Conservation (phyloP, 257 asterid genomes). For the Lycium ferocissimum region DNA sequence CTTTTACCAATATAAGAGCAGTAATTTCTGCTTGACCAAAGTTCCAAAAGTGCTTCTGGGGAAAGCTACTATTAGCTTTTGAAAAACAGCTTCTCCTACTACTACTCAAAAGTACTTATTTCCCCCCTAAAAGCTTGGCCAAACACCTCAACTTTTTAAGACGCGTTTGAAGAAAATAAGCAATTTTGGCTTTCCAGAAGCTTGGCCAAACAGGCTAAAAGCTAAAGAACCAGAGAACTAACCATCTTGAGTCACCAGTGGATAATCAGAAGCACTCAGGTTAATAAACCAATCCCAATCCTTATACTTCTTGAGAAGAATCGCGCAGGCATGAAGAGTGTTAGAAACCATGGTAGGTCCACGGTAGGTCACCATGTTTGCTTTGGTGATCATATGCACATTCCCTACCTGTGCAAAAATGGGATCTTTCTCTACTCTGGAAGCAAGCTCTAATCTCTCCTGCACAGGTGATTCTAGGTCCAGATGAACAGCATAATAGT, state of each 20-base stretch:
- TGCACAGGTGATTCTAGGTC: slow-evolving; percentile 80
- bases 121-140: too few relatives aligned
- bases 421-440: slow-evolving; percentile 62
- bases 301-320: slow-evolving; percentile 70
- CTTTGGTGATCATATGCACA: slow-evolving; percentile 70
- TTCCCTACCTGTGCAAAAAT: slow-evolving; percentile 66
- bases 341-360: slow-evolving; percentile 98
- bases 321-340: slow-evolving; percentile 94
- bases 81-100: too few relatives aligned
- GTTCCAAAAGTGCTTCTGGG: too few relatives aligned
- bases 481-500: slow-evolving; percentile 86
- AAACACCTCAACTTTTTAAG: too few relatives aligned
- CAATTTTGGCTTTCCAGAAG: too few relatives aligned
- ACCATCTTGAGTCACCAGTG: slow-evolving; percentile 98
- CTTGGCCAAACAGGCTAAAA: neutral
- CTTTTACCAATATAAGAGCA: too few relatives aligned
- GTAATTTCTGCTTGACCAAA: too few relatives aligned
- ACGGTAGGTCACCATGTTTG: slow-evolving; percentile 91
- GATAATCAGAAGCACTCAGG: slow-evolving; percentile 99
- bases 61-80: too few relatives aligned
- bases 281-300: slow-evolving; percentile 99
- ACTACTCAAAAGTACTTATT: too few relatives aligned
- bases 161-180: too few relatives aligned
- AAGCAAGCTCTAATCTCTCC: slow-evolving; percentile 75
- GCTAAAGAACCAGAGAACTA: slow-evolving; percentile 29